Conservation (phyloP, 2,329 filamentous ascomycete species). For the Pseudopithomyces chartarum region DNA sequence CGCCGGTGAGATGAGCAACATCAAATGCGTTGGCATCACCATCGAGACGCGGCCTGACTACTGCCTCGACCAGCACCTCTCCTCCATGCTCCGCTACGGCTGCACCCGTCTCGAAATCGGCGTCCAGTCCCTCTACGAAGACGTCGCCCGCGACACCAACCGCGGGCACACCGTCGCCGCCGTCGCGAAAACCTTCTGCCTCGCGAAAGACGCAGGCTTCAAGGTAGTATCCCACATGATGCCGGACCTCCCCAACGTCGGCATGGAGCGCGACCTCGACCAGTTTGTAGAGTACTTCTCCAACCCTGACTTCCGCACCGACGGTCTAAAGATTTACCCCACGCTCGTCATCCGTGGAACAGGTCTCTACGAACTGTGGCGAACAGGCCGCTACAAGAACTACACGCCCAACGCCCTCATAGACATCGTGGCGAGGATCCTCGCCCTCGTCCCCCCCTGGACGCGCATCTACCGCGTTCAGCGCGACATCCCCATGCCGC, state of each 20-base stretch:
- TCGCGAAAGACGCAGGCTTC: slow-evolving; percentile 98
- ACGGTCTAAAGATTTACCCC: slow-evolving; percentile 97
- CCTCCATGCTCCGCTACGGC: slow-evolving; percentile 95
- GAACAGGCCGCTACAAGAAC: slow-evolving; percentile 96
- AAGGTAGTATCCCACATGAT: slow-evolving; percentile 99
- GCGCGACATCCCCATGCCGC: slow-evolving; percentile 98
- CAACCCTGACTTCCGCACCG: slow-evolving; percentile 92
- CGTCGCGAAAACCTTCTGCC: slow-evolving; percentile 93
- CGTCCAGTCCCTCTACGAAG: slow-evolving; percentile 95
- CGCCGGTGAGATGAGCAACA: slow-evolving; percentile 93
- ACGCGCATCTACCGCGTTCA: slow-evolving; percentile 98
- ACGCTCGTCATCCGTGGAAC: slow-evolving; percentile 97
- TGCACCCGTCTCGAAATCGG: slow-evolving; percentile 94
- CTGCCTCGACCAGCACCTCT: slow-evolving; percentile 92
- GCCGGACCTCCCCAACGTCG: slow-evolving; percentile 96
- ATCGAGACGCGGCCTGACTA: slow-evolving; percentile 98
- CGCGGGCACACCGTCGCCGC: slow-evolving; percentile 93
- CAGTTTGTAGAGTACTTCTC: slow-evolving; percentile 99
- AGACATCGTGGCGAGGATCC: slow-evolving; percentile 92
- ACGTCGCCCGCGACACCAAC: slow-evolving; percentile 97
- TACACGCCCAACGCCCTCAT: slow-evolving; percentile 97
- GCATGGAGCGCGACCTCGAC: slow-evolving; percentile 95
- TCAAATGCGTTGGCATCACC: slow-evolving; percentile 97
- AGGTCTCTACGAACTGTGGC: slow-evolving; percentile 95
- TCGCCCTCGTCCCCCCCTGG: slow-evolving; percentile 95